Evolutionary conservation across 495 filamentous ascomycete species (phyloP), one percentile per base, ranked within the genome.

Genomic region (Podospora pseudocomata): DNA sequence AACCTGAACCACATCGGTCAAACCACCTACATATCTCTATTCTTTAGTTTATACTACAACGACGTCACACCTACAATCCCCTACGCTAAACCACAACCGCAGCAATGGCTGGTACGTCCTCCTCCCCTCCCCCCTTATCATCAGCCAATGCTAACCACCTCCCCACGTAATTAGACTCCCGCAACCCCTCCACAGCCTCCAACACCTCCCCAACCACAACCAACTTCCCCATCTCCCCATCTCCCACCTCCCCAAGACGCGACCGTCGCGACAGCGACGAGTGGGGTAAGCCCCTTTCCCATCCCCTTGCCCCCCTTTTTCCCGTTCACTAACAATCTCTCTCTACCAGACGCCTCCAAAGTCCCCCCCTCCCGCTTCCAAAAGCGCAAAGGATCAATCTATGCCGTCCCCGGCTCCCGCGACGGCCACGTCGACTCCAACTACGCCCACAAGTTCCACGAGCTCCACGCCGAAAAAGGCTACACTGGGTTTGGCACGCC

Each of bases 311-410:
- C 11, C 6, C 13, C 59, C 26, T 20, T 18, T 13, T 13, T 5
- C 59, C 64, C 56, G 19, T 15, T 32, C 5, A 59, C 28, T 49
- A 63, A 54, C 59, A 61, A 23, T 26, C 4, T 68, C 32, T 26
- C 39, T 19, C 1, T 20, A 3, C 23, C 60, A 86, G 84, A 89
- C 73, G 86, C 86, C 27, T 80, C 83, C 70, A 89, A 89, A 76
- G 86, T 87, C 3, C 84, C 84, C 4, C 86, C 86, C 27, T 83
- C 80, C 63, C 84, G 84, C 49, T 89, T 89, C 80, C 86, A 88
- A 72, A 86, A 86, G 79, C 81, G 84, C 74, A 84, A 88, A 77
- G 87, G 86, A 64, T 86, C 84, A 74, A 86, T 88, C 79, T 87
- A 85, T 76, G 84, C 85, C 57, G 87, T 86, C 26, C 87, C 84